A percentile compares a stretch with the other conserved stretches of the same genome.
Conservation (phyloP, 257 asterid genomes). For the Solanum habrochaites region DNA sequence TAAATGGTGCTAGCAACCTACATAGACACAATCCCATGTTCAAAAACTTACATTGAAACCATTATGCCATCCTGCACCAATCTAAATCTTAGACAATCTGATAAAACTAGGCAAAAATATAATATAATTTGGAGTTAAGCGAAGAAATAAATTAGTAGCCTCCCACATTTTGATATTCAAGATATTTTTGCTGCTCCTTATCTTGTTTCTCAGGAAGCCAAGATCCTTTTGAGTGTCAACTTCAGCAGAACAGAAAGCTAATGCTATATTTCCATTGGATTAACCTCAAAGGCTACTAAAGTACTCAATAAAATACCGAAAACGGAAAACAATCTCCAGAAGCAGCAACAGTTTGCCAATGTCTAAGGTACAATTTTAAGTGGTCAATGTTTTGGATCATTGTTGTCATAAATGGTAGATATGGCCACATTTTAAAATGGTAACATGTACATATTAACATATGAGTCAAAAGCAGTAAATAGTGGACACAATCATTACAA, state of each 20-base stretch:
- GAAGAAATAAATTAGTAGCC: not conserved
- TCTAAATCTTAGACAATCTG: not conserved
- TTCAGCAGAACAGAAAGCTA: not conserved
- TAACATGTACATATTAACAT: not conserved
- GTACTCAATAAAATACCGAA: not conserved
- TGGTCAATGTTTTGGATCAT: not conserved
- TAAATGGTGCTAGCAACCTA: conserved; percentile 80
- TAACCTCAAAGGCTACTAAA: not conserved
- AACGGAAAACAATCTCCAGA: not conserved
- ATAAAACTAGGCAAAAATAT: not conserved
- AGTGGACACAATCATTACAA: not conserved
- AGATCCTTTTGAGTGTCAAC: not conserved
- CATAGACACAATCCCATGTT: not conserved
- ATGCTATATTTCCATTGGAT: not conserved
- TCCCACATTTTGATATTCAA: not conserved
- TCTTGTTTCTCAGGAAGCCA: not conserved
- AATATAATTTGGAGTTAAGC: not conserved
- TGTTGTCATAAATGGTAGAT: not conserved
- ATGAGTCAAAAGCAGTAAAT: not conserved
- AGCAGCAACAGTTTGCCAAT: not conserved
- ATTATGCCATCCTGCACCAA: not conserved
- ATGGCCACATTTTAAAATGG: not conserved
- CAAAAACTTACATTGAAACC: not conserved
- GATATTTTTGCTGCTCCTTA: not conserved
- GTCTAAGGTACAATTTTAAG: not conserved